phyloP scores from a whole-genome alignment of 331 rosid genomes.

The Erythrophleum ivorense region DNA sequence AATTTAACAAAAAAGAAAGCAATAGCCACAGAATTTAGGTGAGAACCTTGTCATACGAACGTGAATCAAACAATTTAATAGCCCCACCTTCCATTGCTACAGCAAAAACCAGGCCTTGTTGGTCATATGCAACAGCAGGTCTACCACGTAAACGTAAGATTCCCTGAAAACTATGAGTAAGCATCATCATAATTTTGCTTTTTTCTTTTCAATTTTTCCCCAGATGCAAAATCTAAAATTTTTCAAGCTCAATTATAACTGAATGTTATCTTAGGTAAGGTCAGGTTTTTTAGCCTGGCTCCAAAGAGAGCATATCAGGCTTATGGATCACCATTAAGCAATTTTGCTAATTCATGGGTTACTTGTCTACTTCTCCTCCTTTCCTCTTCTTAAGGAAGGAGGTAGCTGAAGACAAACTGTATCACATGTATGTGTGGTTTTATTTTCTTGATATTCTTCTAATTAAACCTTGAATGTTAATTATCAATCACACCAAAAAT shows the following conservation, averaged over 20 bases:
- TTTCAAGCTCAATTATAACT: slow-evolving; percentile 31
- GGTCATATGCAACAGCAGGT: slow-evolving; percentile 96
- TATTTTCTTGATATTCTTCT: slow-evolving; percentile 6
- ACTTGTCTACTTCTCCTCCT: slow-evolving; percentile 10
- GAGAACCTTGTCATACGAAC: slow-evolving; percentile 93
- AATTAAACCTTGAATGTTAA: slow-evolving; percentile 11
- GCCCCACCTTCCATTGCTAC: slow-evolving; percentile 99
- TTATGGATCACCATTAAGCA: neutral
- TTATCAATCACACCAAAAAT: slow-evolving; percentile 10
- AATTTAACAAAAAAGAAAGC: slow-evolving; percentile 15
- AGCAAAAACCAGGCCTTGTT: slow-evolving; percentile 97
- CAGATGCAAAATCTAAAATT: slow-evolving; percentile 8
- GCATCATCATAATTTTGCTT: slow-evolving; percentile 51
- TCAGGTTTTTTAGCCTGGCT: slow-evolving; percentile 24
- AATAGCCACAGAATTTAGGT: slow-evolving; percentile 27
- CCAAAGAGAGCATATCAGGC: slow-evolving; percentile 15
- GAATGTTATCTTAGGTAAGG: slow-evolving; percentile 19
- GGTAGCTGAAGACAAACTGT: neutral
- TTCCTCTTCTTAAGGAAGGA: neutral
- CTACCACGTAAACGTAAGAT: slow-evolving; percentile 89
- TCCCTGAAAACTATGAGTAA: slow-evolving; percentile 74
- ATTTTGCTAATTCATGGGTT: neutral
- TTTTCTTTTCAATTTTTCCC: slow-evolving; percentile 12
- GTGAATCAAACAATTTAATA: slow-evolving; percentile 92
- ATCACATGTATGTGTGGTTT: neutral